These are phyloP conservation scores for Acer negundo DNA, from an alignment of 345 rosid species.

Conservation along the genomic window DNA sequence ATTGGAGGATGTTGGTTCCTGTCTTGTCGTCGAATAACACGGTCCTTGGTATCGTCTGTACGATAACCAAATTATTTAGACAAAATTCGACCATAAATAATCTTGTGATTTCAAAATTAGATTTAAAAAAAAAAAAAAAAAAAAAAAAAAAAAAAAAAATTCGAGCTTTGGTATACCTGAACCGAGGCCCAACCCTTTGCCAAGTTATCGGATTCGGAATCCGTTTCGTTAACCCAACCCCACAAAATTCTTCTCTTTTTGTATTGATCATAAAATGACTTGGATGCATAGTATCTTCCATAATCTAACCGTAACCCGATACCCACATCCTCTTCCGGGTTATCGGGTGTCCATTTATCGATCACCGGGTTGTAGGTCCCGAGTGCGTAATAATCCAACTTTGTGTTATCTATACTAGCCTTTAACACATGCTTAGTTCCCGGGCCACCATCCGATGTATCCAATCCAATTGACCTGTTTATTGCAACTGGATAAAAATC, in stretches of 20 bases:
- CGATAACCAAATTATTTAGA: background rate
- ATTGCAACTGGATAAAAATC: conserved; percentile 83
- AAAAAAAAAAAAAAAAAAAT: no score
- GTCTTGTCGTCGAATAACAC: conserved; percentile 70
- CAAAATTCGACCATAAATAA: background rate
- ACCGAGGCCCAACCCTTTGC: conserved; percentile 92
- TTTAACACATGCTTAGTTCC: conserved; percentile 78
- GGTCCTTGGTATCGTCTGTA: conserved; percentile 72
- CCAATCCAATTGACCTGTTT: conserved; percentile 55
- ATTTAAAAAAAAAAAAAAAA: no score
- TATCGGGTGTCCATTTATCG: conserved; percentile 80
- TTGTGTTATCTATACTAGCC: conserved; percentile 86
- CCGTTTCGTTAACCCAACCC: conserved; percentile 98
- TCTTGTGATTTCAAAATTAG: no score
- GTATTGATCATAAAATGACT: conserved; percentile 75
- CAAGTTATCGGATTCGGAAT: conserved; percentile 64
- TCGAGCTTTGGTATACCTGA: conserved; percentile 50
- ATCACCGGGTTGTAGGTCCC: conserved; percentile 65
- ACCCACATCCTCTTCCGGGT: conserved; percentile 77
- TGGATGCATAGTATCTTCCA: conserved; percentile 88
- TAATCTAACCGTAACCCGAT: conserved; percentile 78
- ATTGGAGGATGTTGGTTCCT: conserved; percentile 61
- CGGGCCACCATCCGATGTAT: conserved; percentile 65
- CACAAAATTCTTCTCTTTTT: conserved; percentile 73
- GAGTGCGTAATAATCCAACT: conserved; percentile 71